phyloP scores from a whole-genome alignment of 345 rosid species.

The Zanthoxylum bungeanum region DNA sequence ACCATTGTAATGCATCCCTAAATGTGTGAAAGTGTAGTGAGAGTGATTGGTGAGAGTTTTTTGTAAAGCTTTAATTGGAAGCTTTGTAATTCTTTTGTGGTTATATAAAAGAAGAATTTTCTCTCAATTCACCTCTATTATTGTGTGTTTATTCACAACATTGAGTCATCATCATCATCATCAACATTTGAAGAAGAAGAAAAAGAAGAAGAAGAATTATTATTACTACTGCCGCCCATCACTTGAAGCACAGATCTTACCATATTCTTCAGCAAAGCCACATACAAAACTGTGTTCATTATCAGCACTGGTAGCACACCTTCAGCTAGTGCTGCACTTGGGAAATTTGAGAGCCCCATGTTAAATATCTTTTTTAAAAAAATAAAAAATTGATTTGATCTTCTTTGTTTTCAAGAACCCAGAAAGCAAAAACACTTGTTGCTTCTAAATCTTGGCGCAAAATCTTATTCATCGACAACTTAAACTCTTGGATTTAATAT shows the following conservation, averaged over 20 bases:
- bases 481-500: background rate
- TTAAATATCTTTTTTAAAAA: too few relatives aligned
- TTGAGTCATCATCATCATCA: too few relatives aligned
- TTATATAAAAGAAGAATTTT: too few relatives aligned
- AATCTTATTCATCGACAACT: background rate
- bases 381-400: background rate
- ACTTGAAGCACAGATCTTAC: constrained; percentile 47
- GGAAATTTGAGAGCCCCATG: constrained; percentile 81
- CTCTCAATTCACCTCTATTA: too few relatives aligned
- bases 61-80: too few relatives aligned
- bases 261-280: constrained; percentile 57
- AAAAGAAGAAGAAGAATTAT: background rate
- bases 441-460: background rate
- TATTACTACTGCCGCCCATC: constrained; percentile 16
- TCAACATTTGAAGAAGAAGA: constrained; percentile 12
- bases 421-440: background rate
- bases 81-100: too few relatives aligned
- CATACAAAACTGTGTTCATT: constrained; percentile 58
- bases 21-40: too few relatives aligned
- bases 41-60: too few relatives aligned
- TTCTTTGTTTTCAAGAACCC: background rate
- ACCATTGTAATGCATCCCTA: too few relatives aligned
- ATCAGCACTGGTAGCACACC: constrained; percentile 68
- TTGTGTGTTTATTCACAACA: too few relatives aligned
- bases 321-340: constrained; percentile 48